Base-by-base conservation (phyloP, 1,284 basidiomycete genomes). In the Ceratobasidium sp. region DNA sequence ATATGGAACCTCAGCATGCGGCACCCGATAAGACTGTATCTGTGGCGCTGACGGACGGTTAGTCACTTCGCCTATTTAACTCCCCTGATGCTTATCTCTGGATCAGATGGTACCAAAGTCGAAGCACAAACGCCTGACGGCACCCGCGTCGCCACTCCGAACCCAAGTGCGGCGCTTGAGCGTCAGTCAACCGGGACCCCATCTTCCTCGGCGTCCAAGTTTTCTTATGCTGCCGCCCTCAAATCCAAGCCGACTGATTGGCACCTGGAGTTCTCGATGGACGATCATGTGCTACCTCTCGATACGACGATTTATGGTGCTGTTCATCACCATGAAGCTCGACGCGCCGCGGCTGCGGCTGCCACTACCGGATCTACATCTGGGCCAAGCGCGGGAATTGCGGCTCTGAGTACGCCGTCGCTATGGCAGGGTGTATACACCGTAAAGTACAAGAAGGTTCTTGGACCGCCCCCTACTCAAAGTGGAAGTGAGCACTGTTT, bases 91-190 rank as follows among this genome's bases (percentile, higher is more conserved):
- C 70, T 2, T 36, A 62, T 21, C n/a, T 59, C 21, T 53, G 38
- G 51, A 16, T 21, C 75, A 90, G 95, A 96, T 81, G 94, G 94
- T 7, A 90, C 91, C 4, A 94, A 92, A 78, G 87, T 98, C 8
- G 94, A 95, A 78, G 96, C 95, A 9, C 94, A 97, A 80, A 98
- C 96, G 0, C 95, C 96, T 0, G 94, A 98, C 74, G 96, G 96
- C 0, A 98, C 96, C 0, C 87, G 95, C 23, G 89, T 99, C 40
- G 88, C 92, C 1, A 98, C 96, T 6, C 96, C 96, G 0, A 89
- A 85, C 77, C 83, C 86, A 69, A 79, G 81, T 18, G 80, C 83
- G 70, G 79, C 78, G 21, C 30, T 28, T 30, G 64, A 69, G 11
- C 64, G 64, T 12, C 36, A 75, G 0, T 67, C 77, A 3, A 66